Conservation (phyloP, 2,329 filamentous ascomycete species). For the Stachybotrys chartarum region DNA sequence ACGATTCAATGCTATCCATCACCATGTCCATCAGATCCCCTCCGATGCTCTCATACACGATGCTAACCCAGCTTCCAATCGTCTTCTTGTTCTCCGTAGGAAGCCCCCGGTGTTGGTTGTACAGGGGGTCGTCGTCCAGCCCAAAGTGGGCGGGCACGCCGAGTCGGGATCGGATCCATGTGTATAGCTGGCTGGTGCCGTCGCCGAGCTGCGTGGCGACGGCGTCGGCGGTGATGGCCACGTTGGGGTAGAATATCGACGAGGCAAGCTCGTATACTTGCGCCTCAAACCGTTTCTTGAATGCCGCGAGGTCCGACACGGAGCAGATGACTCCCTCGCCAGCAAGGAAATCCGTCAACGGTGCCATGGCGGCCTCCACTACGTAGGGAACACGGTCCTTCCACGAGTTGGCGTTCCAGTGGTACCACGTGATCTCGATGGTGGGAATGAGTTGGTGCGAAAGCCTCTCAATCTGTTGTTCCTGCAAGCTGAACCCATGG, state of each 20-base stretch:
- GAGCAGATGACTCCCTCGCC: constrained; percentile 12
- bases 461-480: neutral
- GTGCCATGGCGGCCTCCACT: constrained; percentile 19
- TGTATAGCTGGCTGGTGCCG: constrained; percentile 21
- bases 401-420: constrained; percentile 19
- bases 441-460: constrained; percentile 5
- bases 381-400: constrained; percentile 16
- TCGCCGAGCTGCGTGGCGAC: constrained; percentile 20
- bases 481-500: constrained; percentile 2
- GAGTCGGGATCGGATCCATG: constrained; percentile 19
- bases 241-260: constrained; percentile 18
- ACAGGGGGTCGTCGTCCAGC: constrained; percentile 21
- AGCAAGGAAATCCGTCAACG: constrained; percentile 16
- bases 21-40: constrained; percentile 18
- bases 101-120: constrained; percentile 12
- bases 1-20: constrained; percentile 15
- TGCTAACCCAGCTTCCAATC: constrained; percentile 22
- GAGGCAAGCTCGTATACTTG: constrained; percentile 10
- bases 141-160: constrained; percentile 21
- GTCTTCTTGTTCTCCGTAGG: constrained; percentile 19
- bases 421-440: constrained; percentile 16
- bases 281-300: constrained; percentile 12
- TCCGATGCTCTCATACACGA: constrained; percentile 22
- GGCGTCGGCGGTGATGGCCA: constrained; percentile 10
- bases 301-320: constrained; percentile 14